Conservation (phyloP, 2,329 filamentous ascomycete genomes). For the Aspergillus melleus region DNA sequence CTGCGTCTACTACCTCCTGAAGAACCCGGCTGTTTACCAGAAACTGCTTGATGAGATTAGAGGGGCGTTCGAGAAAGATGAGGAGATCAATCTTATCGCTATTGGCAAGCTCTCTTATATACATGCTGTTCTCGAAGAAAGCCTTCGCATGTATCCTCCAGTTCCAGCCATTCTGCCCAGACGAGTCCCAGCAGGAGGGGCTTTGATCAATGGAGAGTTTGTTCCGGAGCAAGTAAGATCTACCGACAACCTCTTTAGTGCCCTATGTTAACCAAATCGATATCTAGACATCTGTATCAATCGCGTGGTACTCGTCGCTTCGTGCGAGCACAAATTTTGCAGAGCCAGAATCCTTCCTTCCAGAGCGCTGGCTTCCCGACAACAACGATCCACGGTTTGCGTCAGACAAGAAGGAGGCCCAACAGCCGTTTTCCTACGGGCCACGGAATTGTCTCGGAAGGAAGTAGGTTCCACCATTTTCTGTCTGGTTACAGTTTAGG, state of each 20-base stretch:
- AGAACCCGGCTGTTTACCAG: conserved; percentile 13
- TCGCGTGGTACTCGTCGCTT: conserved; percentile 49
- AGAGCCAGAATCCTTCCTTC: conserved; percentile 47
- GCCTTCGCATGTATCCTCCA: conserved; percentile 44
- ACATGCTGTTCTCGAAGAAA: conserved; percentile 45
- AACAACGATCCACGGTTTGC: conserved; percentile 32
- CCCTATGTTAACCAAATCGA: not conserved
- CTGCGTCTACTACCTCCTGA: conserved; percentile 31
- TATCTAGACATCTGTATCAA: conserved; percentile 42
- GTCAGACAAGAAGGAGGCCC: conserved; percentile 45
- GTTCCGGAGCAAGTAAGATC: conserved; percentile 21
- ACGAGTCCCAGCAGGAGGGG: conserved; percentile 18
- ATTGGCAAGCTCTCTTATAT: conserved; percentile 40
- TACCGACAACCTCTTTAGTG: not conserved
- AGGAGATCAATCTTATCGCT: conserved; percentile 40
- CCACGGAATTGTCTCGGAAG: conserved; percentile 53
- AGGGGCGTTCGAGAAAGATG: conserved; percentile 32
- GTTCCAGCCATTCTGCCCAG: conserved; percentile 26
- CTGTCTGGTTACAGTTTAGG: not conserved
- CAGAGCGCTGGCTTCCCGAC: conserved; percentile 41
- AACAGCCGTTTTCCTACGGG: conserved; percentile 53
- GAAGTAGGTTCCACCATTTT: conserved; percentile 41
- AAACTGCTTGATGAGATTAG: conserved; percentile 44
- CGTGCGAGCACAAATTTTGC: conserved; percentile 48
- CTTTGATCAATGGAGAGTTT: conserved; percentile 19